Evolutionary conservation across 2,329 filamentous ascomycete species (phyloP), one percentile per base, ranked within the genome.

Genomic region (Fusarium penzigii): DNA sequence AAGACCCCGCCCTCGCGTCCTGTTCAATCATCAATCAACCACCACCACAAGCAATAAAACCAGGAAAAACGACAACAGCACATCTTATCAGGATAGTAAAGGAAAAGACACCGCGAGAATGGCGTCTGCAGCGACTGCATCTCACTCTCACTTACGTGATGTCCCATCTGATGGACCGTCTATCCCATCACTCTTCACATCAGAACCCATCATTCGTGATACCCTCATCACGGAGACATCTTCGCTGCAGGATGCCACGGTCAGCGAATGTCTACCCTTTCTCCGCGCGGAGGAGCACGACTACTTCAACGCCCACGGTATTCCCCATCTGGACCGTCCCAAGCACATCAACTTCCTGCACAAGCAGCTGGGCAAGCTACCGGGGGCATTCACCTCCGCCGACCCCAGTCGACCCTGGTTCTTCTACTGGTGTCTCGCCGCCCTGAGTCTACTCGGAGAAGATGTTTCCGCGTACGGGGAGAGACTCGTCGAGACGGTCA

Each of bases 391-490:
- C 71, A 85, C 87, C 47, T 80, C 80, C 44, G 83, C 92, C 61
- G 94, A 99, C 76, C 88, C 94, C 32, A 92, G 89, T 68, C 80
- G 93, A 49, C 92, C 94, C 10, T 99, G 94, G 94, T 83, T 96
- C 65, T 80, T 96, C 58, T 97, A 97, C 75, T 99, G 94, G 94
- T 89, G 84, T 48, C 77, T 97, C 48, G 84, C 87, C 34, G 91
- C 84, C 3, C 77, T 99, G 58, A 78, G 81, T 25, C 78, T 92
- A 34, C 75, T 99, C 45, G 92, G 90, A 44, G 84, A 92, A 67
- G 90, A 96, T 68, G 77, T 83, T 44, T 72, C 72, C 32, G 72
- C 84, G 39, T 93, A 90, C 70, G 83, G 87, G 50, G 76, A 88
- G 58, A 79, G 82, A 73, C 83, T 93, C 52, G 75, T 89, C 46